Evolutionary conservation across 2,329 filamentous ascomycete genomes (phyloP), one percentile per base, ranked within the genome.

Genomic region (Byssochlamys sp.): DNA sequence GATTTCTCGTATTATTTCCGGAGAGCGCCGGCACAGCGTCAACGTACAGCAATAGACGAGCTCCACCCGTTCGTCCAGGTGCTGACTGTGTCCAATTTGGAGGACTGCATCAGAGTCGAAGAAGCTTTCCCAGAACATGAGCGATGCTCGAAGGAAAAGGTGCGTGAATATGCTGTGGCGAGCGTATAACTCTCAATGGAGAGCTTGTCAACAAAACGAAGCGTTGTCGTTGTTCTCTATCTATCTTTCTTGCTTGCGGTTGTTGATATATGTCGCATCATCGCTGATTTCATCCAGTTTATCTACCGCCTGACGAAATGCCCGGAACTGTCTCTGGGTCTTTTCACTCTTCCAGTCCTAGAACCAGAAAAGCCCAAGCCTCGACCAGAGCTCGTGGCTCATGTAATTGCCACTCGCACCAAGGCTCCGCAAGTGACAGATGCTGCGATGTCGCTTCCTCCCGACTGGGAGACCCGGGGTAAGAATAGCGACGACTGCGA

Each of bases 391-490:
- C 79, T 96, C 26, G 79, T 96, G 53, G 91, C 84, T 45, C 89
- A 95, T 72, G 80, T 92, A 62, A 78, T 95, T 60, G 82, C 88
- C 24, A 91, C 90, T 11, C 86, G 88, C 62, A 87, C 85, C 39
- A 77, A 78, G 39, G 81, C 82, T 54, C 68, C 75, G 0, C 73
- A 83, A 49, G 84, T 95, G 56, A 88, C 85, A 1, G 90, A 95
- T 66, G 79, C 79, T 5, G 84, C 89, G 62, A 95, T 96, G 89
- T 81, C 79, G 25, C 79, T 86, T 49, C 90, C 90, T 0, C 71
- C 77, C 45, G 81, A 87, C 68, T 92, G 88, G 86, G 77, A 79
- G 59, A 77, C 78, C 7, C 67, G 72, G 53, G 74, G 73, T 57
- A 67, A 69, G 59, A 69, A 68, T 10, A 61, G 71, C 12, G 59